Evolutionary conservation across 306 rosid species (phyloP), one percentile per base, ranked within the genome.

Genomic region (Sindora glabra): DNA sequence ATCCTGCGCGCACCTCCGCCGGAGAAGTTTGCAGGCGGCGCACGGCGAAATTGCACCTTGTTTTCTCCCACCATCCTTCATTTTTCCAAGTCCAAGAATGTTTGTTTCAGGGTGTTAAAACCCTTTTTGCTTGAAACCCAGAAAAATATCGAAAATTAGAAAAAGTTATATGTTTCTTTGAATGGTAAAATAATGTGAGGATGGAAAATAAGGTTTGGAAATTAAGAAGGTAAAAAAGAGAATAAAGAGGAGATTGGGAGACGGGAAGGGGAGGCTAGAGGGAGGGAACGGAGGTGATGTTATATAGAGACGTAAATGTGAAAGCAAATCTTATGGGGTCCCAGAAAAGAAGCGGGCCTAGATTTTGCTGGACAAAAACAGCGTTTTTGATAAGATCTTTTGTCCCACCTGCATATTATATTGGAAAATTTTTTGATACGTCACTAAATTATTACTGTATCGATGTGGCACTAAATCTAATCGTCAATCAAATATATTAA

Each of bases 1-100:
- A 56, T 82, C 87, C 41, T 84, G 75, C 48, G 86, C 69, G 74
- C 96, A 88, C 17, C 96, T 92, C 23, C 96, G 89, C 74, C 96
- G 75, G 79, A 88, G 64, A 64, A 84, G 39, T 67, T 84, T 84
- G 87, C 96, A 88, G 7, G 89, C 82, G 69, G 94, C 92, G 74
- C 96, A 88, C 12, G 96, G 96, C 8, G 96, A 77, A n/a, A 79
- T 21, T 4, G 78, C 65, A 3, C 89, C 89, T 58, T 74, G 81
- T 58, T 81, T 85, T 74, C 86, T 71, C 1, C 88, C 81, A 66
- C 74, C 68, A 71, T 85, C 86, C 74, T 85, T 82, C 92, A 85
- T 85, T 71, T 40, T 48, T 23, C 46, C 52, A 39, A 9, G 24
- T 16, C 13, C 15, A 6, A 29, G 21, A 22, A 11, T 18, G 25